Conservation (phyloP, 2,329 filamentous ascomycete genomes). For the Penicillium psychrosexuale region DNA sequence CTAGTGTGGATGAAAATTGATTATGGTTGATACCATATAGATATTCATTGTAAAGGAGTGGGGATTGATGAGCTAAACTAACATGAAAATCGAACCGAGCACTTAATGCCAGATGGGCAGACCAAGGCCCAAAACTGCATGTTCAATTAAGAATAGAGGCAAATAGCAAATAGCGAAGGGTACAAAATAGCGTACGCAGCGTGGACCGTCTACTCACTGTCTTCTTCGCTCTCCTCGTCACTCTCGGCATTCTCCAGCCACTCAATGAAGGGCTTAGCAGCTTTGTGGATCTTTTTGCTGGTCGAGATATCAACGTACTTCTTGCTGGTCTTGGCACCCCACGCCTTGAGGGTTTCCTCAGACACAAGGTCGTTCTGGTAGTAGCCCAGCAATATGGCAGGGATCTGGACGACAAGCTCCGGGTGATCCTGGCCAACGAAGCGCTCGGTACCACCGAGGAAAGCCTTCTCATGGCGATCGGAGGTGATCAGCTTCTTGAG, state of each 20-base stretch:
- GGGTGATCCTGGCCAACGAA: constrained; percentile 80
- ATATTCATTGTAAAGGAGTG: constrained; percentile 17
- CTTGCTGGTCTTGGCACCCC: constrained; percentile 95
- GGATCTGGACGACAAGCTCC: constrained; percentile 71
- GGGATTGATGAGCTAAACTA: constrained; percentile 21
- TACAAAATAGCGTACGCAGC: not conserved
- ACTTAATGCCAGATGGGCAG: not conserved
- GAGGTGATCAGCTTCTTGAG: constrained; percentile 90
- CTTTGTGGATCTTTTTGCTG: constrained; percentile 94
- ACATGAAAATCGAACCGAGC: not conserved
- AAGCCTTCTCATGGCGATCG: constrained; percentile 91
- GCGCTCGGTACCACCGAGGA: constrained; percentile 91
- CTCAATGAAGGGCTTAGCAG: constrained; percentile 86
- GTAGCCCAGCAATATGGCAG: constrained; percentile 82
- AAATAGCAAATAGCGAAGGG: constrained; percentile 1
- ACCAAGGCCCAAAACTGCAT: not conserved
- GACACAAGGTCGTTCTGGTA: constrained; percentile 87
- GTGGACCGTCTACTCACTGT: constrained; percentile 46
- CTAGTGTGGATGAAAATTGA: not conserved
- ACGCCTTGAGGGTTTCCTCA: constrained; percentile 84
- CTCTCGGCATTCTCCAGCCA: constrained; percentile 88
- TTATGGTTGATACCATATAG: not conserved
- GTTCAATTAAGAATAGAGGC: not conserved
- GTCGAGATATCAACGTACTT: constrained; percentile 89
- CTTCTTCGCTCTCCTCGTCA: constrained; percentile 65